These are phyloP conservation scores for Penicillium polonicum DNA, from an alignment of 2,329 filamentous ascomycete species.

Conservation along the genomic window DNA sequence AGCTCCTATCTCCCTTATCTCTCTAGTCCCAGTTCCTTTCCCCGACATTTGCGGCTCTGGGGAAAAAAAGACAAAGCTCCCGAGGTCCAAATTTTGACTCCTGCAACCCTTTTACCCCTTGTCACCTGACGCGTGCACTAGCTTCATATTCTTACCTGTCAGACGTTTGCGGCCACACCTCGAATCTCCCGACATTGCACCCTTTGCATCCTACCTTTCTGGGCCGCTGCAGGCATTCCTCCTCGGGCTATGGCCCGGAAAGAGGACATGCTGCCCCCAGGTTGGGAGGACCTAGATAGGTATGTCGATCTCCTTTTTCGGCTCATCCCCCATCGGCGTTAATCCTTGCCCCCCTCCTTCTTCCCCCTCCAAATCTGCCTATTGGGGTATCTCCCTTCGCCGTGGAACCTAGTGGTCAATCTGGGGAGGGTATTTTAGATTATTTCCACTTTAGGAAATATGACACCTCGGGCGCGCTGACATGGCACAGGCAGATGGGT, in stretches of 20 bases:
- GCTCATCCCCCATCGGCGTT: not conserved
- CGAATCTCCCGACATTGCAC: slow-evolving; percentile 5
- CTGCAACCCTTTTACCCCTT: slow-evolving; percentile 6
- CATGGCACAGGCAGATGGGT: slow-evolving; percentile 54
- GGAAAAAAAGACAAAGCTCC: slow-evolving; percentile 5
- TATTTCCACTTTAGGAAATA: slow-evolving; percentile 64
- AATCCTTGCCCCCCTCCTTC: not conserved
- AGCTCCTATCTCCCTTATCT: slow-evolving; percentile 11
- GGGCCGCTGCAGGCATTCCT: slow-evolving; percentile 31
- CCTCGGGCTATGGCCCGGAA: slow-evolving; percentile 42
- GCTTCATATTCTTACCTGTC: slow-evolving; percentile 3
- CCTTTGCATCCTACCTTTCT: slow-evolving; percentile 6
- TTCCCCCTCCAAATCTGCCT: not conserved
- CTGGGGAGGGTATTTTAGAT: slow-evolving; percentile 58
- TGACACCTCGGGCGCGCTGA: slow-evolving; percentile 24
- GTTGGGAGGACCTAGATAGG: slow-evolving; percentile 44
- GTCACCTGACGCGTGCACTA: slow-evolving; percentile 9
- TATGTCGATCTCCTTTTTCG: slow-evolving; percentile 29
- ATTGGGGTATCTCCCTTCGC: slow-evolving; percentile 4
- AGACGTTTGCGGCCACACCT: slow-evolving; percentile 9
- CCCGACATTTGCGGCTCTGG: slow-evolving; percentile 13
- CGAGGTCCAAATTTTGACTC: slow-evolving; percentile 4
- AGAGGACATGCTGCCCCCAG: slow-evolving; percentile 43
- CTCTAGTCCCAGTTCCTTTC: not conserved
- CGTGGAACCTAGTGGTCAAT: slow-evolving; percentile 19